Evolutionary conservation across 169 alveolate genomes (phyloP), one percentile per base, ranked within the genome.

Genomic region (Cryptosporidium canis): DNA sequence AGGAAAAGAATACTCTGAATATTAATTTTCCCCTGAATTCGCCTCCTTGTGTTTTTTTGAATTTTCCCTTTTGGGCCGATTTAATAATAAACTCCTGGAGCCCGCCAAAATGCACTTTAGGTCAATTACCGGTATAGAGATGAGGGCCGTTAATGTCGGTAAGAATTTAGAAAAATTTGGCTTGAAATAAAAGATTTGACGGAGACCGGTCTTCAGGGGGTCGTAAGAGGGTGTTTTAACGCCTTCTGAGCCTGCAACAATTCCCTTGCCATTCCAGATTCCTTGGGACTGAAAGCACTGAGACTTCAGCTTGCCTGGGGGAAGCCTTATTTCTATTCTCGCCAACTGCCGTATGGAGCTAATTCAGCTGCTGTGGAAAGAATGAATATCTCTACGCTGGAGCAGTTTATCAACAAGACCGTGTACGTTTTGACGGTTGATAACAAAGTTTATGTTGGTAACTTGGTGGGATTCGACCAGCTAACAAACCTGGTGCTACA

Each of bases 381-480:
- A 5, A 70, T 70, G 84, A 70, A 70, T 21, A 48, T 9, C 24
- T 21, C 66, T 12, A 77, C 64, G 11, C 47, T 77, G 4, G 77
- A 58, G 35, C 44, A 24, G 12, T 61, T 56, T 56, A 29, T 61
- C 9, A 61, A 77, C 37, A 55, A 61, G 35, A 31, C 37, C 18
- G 87, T 77, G 41, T 41, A 35, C 27, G 72, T 77, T 14, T 24
- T 96, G 45, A 93, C 98, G 0, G 93, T 85, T 63, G 98, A 96
- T 91, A 96, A 97, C 45, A 85, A 97, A 51, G 90, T 95, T 37
- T 96, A 95, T 47, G 94, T 95, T 70, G 98, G 98, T 21, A 85
- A 90, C 31, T 67, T 96, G 64, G 92, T 92, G 68, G 97, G 97
- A 9, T 96, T 95, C 83, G 98, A 96, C 83, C 98, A 96, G 65